Conservation (phyloP, 2,329 filamentous ascomycete species). For the Colletotrichum filicis region DNA sequence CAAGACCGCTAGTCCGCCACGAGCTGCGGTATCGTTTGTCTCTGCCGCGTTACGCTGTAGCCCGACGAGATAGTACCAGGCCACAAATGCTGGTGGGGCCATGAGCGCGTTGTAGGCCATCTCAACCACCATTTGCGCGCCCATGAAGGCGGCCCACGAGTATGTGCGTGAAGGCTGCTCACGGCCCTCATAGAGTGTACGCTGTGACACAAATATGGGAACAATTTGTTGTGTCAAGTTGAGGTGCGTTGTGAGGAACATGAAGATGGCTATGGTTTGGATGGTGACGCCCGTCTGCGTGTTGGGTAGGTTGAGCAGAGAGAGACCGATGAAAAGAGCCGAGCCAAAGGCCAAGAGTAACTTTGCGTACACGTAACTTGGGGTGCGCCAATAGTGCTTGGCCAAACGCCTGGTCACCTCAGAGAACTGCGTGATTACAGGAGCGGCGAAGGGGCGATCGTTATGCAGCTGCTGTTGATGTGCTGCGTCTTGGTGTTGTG, state of each 20-base stretch:
- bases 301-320: conserved; percentile 70
- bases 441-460: conserved; percentile 69
- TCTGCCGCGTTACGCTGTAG: conserved; percentile 67
- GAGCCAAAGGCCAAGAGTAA: conserved; percentile 62
- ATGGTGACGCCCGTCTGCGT: conserved; percentile 75
- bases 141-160: conserved; percentile 73
- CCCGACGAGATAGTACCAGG: conserved; percentile 77
- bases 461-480: conserved; percentile 46
- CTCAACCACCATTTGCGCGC: conserved; percentile 74
- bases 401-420: conserved; percentile 74
- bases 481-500: conserved; percentile 35
- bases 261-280: conserved; percentile 78
- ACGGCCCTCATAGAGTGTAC: conserved; percentile 73
- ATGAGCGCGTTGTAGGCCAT: conserved; percentile 73
- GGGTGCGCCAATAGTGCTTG: conserved; percentile 82
- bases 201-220: conserved; percentile 74
- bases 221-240: conserved; percentile 72
- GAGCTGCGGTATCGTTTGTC: conserved; percentile 55
- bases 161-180: conserved; percentile 74
- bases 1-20: conserved; percentile 72
- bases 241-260: conserved; percentile 78
- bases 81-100: conserved; percentile 69
- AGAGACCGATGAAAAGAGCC: conserved; percentile 73
- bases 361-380: conserved; percentile 81
- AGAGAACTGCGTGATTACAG: conserved; percentile 68